Evolutionary conservation across 2,329 filamentous ascomycete genomes (phyloP), one percentile per base, ranked within the genome.

Genomic region (Raffaelea albimanens): DNA sequence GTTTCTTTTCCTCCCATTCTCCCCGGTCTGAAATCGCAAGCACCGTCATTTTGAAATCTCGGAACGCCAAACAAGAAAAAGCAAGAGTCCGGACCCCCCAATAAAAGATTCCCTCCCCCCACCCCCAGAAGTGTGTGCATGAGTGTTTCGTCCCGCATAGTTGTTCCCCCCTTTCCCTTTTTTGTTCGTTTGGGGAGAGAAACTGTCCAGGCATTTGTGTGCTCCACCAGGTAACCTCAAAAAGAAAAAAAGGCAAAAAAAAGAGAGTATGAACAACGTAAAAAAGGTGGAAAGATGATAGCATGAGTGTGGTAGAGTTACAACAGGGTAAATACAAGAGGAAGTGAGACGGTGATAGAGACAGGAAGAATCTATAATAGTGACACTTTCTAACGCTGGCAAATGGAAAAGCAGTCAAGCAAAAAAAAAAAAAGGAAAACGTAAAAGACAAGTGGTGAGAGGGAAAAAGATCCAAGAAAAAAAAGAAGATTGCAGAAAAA

Each of bases 391-490:
- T 29, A 29, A 29, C 25, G 25, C 25, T 29, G 25, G 25, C 7
- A 7, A 29, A 29, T 29, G 25, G 25, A 29, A 7, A 29, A 29
- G 13, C 25, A 29, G 13, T 7, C 57, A 50, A 57, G 55, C 55
- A 58, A 55, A 55, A 50, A 55, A 57, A 54, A 60, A 23, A 40
- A 43, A 7, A 29, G 25, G 7, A 29, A 29, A 29, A 29, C 13
- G 13, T 7, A 29, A 13, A 29, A 7, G 25, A n/a, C n/a, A n/a
- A n/a, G n/a, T n/a, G n/a, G n/a, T n/a, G 25, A 29, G 13, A 13
- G 13, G 13, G 25, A 13, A 29, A 13, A 29, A 7, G 25, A 29
- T 70, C 67, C 25, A 29, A 29, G 25, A 29, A 29, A 29, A 29
- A 29, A 29, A 13, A 29, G 25, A 29, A 29, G 25, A 29, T 7